Evolutionary conservation across 228 moss, liverwort and hornwort genomes (phyloP), one percentile per base, ranked within the genome.

Genomic region (Sphagnum fallax): DNA sequence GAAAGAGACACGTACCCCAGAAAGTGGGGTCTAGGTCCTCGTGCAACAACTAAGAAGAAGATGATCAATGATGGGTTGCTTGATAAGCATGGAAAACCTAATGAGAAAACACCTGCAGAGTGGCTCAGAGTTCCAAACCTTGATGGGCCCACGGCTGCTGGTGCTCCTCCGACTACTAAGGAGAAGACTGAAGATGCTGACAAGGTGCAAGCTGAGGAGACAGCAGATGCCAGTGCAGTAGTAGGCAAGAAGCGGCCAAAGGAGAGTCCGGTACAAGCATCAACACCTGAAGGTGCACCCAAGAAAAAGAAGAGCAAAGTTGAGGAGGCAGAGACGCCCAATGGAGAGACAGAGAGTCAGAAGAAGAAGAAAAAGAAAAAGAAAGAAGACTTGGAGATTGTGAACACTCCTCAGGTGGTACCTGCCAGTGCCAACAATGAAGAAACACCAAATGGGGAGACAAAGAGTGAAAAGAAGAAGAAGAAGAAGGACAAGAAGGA

Each of bases 1-100:
- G 96, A 96, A 77, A 74, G 96, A 69, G 96, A 96, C 52, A 96
- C 96, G 0, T 96, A 96, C 64, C 96, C 93, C 1, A 72, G 91
- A 65, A 96, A 96, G 69, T 96, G 96, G 96, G 93, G 96, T 4
- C 70, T 96, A 48, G 96, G 96, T 6, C 96, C 96, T 4, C 82
- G 89, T 6, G 96, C 96, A 6, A 83, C 88, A 57, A 85, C 89
- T 57, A 96, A 96, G 89, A 96, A 96, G 83, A 96, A 92, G 72
- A 80, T 96, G 89, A 86, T 96, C 65, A 70, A 81, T 14, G 92
- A 91, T 0, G 93, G 96, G 4, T 76, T 96, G 4, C 63, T 96
- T 5, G 93, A 93, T 74, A 96, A 93, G 88, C 89, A 93, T 60
- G 96, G 96, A 4, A 96, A 91, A 66, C 83, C 96, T 6, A 96